phyloP scores from a whole-genome alignment of 345 rosid species.

The Populus deltoides region DNA sequence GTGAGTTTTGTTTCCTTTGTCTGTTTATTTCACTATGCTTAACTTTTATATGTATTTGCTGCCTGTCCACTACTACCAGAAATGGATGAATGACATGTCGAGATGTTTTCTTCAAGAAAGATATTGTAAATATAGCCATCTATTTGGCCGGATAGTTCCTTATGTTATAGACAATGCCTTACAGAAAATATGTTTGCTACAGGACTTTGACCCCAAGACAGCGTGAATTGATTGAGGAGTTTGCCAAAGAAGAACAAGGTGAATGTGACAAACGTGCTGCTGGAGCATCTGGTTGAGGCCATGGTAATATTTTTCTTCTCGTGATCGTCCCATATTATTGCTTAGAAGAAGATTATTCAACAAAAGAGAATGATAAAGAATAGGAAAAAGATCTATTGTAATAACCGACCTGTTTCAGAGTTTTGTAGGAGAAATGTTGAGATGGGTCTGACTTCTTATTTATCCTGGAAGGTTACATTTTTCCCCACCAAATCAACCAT shows the following conservation, averaged over 20 bases:
- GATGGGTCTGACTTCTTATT: not conserved
- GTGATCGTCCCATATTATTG: not conserved
- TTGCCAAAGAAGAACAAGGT: slow-evolving; percentile 82
- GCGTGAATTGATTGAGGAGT: slow-evolving; percentile 87
- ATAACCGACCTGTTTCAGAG: slow-evolving; percentile 6
- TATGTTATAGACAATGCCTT: not conserved
- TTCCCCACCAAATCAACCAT: not conserved
- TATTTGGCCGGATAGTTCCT: not conserved
- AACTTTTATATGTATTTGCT: not conserved
- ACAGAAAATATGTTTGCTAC: slow-evolving; percentile 8
- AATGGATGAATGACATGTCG: not conserved
- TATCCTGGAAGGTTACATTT: slow-evolving; percentile 8
- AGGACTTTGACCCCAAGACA: slow-evolving; percentile 81
- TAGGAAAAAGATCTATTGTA: not conserved
- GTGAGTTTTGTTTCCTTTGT: slow-evolving; percentile 37
- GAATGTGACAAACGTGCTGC: slow-evolving; percentile 66
- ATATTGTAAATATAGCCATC: not conserved
- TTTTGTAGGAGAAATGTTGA: slow-evolving; percentile 10
- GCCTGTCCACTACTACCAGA: not conserved
- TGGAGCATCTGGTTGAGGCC: slow-evolving; percentile 63
- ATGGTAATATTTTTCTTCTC: not conserved
- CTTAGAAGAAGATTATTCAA: not conserved
- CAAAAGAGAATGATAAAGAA: not conserved
- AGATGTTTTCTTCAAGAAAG: not conserved
- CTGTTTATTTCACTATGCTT: not conserved